Percentiles rank a stretch among this genome's conserved stretches.
Conservation (phyloP, 257 asterid genomes). For the Cruciata laevipes region DNA sequence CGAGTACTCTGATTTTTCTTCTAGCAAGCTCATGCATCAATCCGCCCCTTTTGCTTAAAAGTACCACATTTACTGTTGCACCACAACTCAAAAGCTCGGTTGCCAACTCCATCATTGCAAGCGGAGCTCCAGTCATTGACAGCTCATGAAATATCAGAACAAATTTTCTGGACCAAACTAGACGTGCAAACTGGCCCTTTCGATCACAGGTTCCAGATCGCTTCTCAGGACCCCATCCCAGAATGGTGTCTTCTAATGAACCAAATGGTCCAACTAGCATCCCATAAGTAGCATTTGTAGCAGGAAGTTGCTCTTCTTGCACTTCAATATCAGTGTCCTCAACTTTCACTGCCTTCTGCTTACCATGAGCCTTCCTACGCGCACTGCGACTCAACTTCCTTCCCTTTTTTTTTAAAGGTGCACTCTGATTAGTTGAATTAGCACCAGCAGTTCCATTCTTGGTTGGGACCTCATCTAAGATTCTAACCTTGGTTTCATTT, state of each 20-base stretch:
- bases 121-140: slow-evolving; percentile 98
- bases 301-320: slow-evolving; percentile 66
- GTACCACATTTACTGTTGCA: slow-evolving; percentile 74
- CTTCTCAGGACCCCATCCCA: slow-evolving; percentile 89
- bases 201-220: slow-evolving; percentile 92
- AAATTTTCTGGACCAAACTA: slow-evolving; percentile 96
- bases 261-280: slow-evolving; percentile 91
- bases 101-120: slow-evolving; percentile 97
- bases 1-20: slow-evolving; percentile 86
- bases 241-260: slow-evolving; percentile 62
- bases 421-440: slow-evolving; percentile 21
- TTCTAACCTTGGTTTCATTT: slow-evolving; percentile 29
- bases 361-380: slow-evolving; percentile 43
- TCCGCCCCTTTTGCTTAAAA: slow-evolving; percentile 79
- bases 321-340: slow-evolving; percentile 40
- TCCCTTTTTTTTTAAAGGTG: slow-evolving; percentile 38
- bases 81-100: slow-evolving; percentile 97
- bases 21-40: slow-evolving; percentile 77
- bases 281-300: slow-evolving; percentile 66
- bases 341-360: slow-evolving; percentile 36
- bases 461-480: slow-evolving; percentile 27
- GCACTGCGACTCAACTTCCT: slow-evolving; percentile 46
- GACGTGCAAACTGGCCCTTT: slow-evolving; percentile 89
- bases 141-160: slow-evolving; percentile 90
- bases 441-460: slow-evolving; percentile 33